These are phyloP conservation scores for Acanthamoeba culbertsoni DNA, from an alignment of 208 protist species.

Conservation along the genomic window DNA sequence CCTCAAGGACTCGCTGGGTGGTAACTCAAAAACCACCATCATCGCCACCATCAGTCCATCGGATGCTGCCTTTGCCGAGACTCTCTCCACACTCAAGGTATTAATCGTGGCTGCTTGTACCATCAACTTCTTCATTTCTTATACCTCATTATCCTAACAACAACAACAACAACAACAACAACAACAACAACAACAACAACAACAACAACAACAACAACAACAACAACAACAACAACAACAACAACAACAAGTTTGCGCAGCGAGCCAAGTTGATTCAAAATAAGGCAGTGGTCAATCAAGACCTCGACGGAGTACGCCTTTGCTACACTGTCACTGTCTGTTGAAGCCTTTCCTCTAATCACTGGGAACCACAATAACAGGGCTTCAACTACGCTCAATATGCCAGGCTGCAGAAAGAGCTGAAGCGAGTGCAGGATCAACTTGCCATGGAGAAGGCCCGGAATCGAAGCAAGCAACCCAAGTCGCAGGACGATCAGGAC, in stretches of 20 bases:
- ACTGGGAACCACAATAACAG: not conserved
- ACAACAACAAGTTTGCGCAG: constrained; percentile 1
- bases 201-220: not conserved
- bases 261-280: constrained; percentile 72
- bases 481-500: not conserved
- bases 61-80: constrained; percentile 56
- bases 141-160: too few species aligned
- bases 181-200: not conserved
- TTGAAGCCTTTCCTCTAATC: not conserved
- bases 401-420: not conserved
- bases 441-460: not conserved
- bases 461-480: too few species aligned
- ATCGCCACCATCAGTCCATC: constrained; percentile 71
- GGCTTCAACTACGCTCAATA: constrained; percentile 19
- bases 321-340: not conserved
- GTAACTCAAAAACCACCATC: constrained; percentile 74
- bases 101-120: not conserved
- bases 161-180: too few species aligned
- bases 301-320: not conserved
- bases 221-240: not conserved
- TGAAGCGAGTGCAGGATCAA: constrained; percentile 37
- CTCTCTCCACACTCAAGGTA: constrained; percentile 71
- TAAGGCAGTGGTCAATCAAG: constrained; percentile 66
- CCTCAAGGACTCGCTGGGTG: constrained; percentile 75
- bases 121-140: not conserved